Base-by-base conservation (phyloP, 2,329 filamentous ascomycete genomes). In the Aspergillus pseudoglaucus region DNA sequence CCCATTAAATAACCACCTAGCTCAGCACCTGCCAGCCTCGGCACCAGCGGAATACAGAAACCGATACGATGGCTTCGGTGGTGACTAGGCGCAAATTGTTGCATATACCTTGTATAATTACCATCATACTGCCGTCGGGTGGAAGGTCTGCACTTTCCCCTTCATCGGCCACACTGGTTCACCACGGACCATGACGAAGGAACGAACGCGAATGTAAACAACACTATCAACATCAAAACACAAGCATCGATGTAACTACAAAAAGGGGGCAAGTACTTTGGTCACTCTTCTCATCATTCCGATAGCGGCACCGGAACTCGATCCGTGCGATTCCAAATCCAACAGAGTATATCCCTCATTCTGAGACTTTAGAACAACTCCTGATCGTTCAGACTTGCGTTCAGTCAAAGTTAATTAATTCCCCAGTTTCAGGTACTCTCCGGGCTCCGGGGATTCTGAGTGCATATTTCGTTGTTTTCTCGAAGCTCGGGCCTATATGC, bases 401-500 rank as follows among this genome's bases (percentile, higher is more conserved):
- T 18, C 17, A 18, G 17, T 7, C 5, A 22, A 39, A 30, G 25
- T 30, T 30, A 30, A 12, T 39, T 20, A 18, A 39, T 39, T 22
- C 17, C 37, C 37, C 37, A 39, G 37, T 39, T 39, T 20, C 17
- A 12, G 17, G 10, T 14, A 18, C 18, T n/a, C 33, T 10, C 33
- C 9, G 33, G 33, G 33, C 25, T 27, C 9, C 3, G 25, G 25
- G 25, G 25, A 30, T 30, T 30, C 25, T 12, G 25, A 30, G 25
- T 30, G 25, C 25, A 30, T 30, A 12, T 30, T 30, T 30, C 3
- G n/a, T 18, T 18, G 35, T 25, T 47, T 43, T 46, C 47, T 46
- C 44, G 43, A 54, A 48, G 54, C 51, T 49, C 50, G 47, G 25
- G 15, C 33, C 33, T 20, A 10, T 18, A 39, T 39, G 18, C 37